Conservation (phyloP, 345 rosid species). For the Salix caprea region DNA sequence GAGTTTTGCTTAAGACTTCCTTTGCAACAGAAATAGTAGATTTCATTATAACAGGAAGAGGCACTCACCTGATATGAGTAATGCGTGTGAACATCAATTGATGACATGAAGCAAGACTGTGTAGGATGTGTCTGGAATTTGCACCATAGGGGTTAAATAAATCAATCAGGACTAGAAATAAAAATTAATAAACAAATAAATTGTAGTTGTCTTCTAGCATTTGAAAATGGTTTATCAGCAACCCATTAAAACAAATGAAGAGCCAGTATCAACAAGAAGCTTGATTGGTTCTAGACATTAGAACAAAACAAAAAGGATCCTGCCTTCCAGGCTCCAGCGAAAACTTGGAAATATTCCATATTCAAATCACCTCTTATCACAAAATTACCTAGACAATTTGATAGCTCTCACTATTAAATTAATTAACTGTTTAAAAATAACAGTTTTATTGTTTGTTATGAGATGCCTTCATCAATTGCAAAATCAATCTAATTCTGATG, state of each 20-base stretch:
- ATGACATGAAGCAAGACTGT: conserved; percentile 98
- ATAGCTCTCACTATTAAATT: neutral
- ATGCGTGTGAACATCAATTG: conserved; percentile 95
- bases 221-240: neutral
- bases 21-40: neutral
- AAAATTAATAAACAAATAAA: neutral
- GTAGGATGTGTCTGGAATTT: conserved; percentile 91
- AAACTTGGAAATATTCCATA: neutral
- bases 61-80: conserved; percentile 83
- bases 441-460: neutral
- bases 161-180: neutral
- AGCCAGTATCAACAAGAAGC: neutral
- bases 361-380: neutral
- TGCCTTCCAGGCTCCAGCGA: neutral
- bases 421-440: neutral
- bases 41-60: conserved; percentile 7
- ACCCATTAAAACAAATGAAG: neutral
- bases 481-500: neutral
- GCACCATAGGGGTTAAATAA: conserved; percentile 7
- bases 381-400: neutral
- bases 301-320: neutral
- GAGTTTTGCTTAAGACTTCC: neutral
- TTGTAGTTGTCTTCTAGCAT: neutral
- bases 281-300: neutral
- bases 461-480: neutral